Evolutionary conservation across 1,139 yeast genomes (phyloP), one percentile per base, ranked within the genome.

Genomic region (Pneumocystis murina): DNA sequence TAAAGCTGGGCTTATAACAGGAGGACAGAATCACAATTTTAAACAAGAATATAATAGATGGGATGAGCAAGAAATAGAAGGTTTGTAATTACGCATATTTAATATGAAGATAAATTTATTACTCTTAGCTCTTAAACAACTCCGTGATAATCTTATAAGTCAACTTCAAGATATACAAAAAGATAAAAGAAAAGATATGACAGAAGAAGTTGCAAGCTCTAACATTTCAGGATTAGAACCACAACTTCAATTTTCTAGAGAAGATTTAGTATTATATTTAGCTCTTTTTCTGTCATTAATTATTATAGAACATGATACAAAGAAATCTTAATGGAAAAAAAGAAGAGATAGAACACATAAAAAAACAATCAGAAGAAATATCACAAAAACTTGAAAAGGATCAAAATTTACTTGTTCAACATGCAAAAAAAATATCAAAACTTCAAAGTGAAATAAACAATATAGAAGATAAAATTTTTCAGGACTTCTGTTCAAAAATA

Each of bases 1-100:
- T 71, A 84, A 82, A 70, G 85, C 92, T 12, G 96, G 96, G 8
- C 78, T 90, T 61, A 88, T 92, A 95, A 87, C 97, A 16, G 97
- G 97, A 74, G 97, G 97, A 68, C 63, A 69, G 17, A 64, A 64
- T 59, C 64, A 62, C 48, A 62, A 62, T 30, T 72, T 65, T 17
- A 35, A 48, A 5, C 62, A 64, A 35, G 61, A 64, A 17, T 64
- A 75, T 66, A 80, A 75, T 66, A 80, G 82, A 68, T 89, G 96
- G 96, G 90, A 85, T 71, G 88, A 86, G 70, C 80, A 82, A 63
- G 90, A 86, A 68, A 82, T 84, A 70, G 81, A 81, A 63, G 68
- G 68, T 63, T 43, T 35, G 41, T 12, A 24, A 38, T 30, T 20
- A 38, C 20, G 4, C 35, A 24, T 20, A 41, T 41, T 41, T 41